phyloP scores from a whole-genome alignment of 345 rosid species.

The Hibiscus trionum region DNA sequence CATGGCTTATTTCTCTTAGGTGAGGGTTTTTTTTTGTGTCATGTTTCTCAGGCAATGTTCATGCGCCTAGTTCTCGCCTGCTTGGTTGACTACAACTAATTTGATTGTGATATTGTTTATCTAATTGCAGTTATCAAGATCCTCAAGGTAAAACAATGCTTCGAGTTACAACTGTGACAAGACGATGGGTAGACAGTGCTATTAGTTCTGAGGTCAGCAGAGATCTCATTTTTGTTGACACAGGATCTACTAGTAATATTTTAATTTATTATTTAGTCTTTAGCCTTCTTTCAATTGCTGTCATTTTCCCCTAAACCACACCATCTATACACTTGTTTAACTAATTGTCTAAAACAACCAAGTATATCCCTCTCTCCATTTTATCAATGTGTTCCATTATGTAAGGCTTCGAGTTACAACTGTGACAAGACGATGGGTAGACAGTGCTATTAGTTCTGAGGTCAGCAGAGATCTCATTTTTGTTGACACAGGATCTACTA shows the following conservation, averaged over 20 bases:
- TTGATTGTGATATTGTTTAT: constrained; percentile 16
- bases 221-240: neutral
- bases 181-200: constrained; percentile 87
- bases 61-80: neutral
- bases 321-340: neutral
- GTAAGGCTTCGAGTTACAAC: constrained; percentile 85
- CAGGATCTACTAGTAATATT: neutral
- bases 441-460: constrained; percentile 81
- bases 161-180: constrained; percentile 75
- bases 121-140: constrained; percentile 15
- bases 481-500: neutral
- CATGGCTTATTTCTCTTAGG: neutral
- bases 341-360: constrained; percentile 2
- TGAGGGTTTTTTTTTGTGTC: neutral
- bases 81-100: neutral
- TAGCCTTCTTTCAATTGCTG: neutral
- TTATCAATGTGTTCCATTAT: neutral
- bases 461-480: constrained; percentile 32
- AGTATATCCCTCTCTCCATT: neutral
- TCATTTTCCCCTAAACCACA: neutral
- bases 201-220: constrained; percentile 78
- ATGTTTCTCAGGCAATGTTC: neutral
- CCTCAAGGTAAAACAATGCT: constrained; percentile 58
- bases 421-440: constrained; percentile 78
- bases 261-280: constrained; percentile 2